phyloP scores from a whole-genome alignment of 345 rosid genomes.

The Gossypium arboreum region DNA sequence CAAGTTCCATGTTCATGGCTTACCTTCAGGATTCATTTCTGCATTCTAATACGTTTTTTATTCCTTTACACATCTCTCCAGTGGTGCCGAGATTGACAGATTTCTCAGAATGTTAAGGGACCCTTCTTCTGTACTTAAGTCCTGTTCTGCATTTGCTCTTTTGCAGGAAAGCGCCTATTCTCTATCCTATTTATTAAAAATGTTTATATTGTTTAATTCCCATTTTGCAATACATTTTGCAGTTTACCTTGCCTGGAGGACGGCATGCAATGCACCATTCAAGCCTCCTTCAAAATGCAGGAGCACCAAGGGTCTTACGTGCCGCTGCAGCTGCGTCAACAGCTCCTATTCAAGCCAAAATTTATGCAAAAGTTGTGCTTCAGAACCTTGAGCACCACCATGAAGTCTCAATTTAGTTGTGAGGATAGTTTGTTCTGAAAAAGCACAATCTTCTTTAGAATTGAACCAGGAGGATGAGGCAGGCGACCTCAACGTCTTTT shows the following conservation, averaged over 20 bases:
- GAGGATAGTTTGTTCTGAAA: constrained; percentile 6
- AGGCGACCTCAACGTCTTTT: not conserved
- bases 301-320: constrained; percentile 73
- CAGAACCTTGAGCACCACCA: constrained; percentile 22
- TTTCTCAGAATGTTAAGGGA: constrained; percentile 68
- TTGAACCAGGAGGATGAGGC: not conserved
- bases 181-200: not conserved
- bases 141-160: constrained; percentile 85
- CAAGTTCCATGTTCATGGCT: not conserved
- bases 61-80: constrained; percentile 7
- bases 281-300: constrained; percentile 72
- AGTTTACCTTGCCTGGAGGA: constrained; percentile 90
- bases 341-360: constrained; percentile 73
- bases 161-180: constrained; percentile 44
- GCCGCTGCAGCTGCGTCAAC: constrained; percentile 83
- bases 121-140: constrained; percentile 51
- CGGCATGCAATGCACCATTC: constrained; percentile 89
- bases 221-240: constrained; percentile 15
- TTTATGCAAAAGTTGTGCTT: constrained; percentile 70
- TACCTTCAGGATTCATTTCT: not conserved
- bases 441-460: not conserved
- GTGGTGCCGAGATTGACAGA: constrained; percentile 85
- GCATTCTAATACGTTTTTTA: not conserved
- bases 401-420: no score
- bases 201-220: not conserved